These are phyloP conservation scores for Yamadazyma sp. DNA, from an alignment of 1,139 yeast species.

Conservation along the genomic window DNA sequence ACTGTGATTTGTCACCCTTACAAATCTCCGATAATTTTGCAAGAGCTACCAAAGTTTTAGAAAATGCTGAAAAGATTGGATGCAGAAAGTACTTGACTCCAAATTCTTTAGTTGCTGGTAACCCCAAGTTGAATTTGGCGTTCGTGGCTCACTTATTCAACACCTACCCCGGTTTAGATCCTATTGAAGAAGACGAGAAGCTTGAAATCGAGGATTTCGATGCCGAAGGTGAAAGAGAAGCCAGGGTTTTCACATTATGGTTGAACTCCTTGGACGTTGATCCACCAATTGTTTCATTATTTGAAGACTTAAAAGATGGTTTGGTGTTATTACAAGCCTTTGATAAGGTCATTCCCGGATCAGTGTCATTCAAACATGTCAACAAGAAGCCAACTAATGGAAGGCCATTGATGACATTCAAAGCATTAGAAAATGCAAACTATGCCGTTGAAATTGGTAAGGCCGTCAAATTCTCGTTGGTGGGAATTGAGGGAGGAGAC, in stretches of 20 bases:
- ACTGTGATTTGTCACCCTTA: slow-evolving; percentile 80
- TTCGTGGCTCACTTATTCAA: slow-evolving; percentile 96
- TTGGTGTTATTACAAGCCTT: slow-evolving; percentile 85
- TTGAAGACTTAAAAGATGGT: slow-evolving; percentile 96
- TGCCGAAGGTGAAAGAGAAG: slow-evolving; percentile 99
- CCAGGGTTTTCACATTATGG: slow-evolving; percentile 97
- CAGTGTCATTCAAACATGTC: slow-evolving; percentile 76
- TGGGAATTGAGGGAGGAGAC: slow-evolving; percentile 98
- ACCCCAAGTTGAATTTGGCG: slow-evolving; percentile 93
- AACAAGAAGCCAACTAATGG: slow-evolving; percentile 80
- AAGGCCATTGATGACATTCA: slow-evolving; percentile 77
- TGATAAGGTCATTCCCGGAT: slow-evolving; percentile 93
- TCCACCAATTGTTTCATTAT: slow-evolving; percentile 87
- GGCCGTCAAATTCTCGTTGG: slow-evolving; percentile 86
- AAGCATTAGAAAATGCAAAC: slow-evolving; percentile 93
- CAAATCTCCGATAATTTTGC: slow-evolving; percentile 67
- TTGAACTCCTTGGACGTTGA: slow-evolving; percentile 93
- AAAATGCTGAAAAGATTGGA: slow-evolving; percentile 85
- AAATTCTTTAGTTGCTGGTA: slow-evolving; percentile 89
- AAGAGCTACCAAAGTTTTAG: slow-evolving; percentile 85
- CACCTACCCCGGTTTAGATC: slow-evolving; percentile 95
- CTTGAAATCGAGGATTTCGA: slow-evolving; percentile 93
- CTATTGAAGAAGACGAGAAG: slow-evolving; percentile 87
- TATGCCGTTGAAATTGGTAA: slow-evolving; percentile 96
- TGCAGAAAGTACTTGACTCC: slow-evolving; percentile 96